A percentile compares a stretch with the other conserved stretches of the same genome.
These are phyloP conservation scores for Aureoboletus auriporus DNA, from an alignment of 768 basidiomycete species.

Conservation along the genomic window DNA sequence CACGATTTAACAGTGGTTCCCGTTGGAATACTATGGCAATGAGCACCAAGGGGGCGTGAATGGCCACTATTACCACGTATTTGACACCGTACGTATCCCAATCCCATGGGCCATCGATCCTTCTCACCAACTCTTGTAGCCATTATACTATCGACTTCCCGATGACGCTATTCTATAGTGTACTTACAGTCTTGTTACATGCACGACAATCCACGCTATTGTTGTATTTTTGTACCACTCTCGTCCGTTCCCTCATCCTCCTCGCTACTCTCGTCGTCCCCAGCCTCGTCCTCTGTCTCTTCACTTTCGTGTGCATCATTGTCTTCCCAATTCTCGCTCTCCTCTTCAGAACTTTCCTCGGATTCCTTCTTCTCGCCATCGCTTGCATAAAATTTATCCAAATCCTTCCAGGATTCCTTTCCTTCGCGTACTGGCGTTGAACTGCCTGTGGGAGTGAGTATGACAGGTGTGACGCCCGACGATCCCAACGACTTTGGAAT, in stretches of 20 bases:
- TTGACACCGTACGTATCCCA: conserved; percentile 52
- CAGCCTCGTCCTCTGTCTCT: conserved; percentile 27
- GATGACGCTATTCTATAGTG: conserved; percentile 37
- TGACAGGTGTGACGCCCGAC: conserved; percentile 39
- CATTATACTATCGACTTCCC: conserved; percentile 52
- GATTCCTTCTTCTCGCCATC: conserved; percentile 32
- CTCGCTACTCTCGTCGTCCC: conserved; percentile 16
- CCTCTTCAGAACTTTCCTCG: conserved; percentile 26
- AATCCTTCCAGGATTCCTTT: conserved; percentile 49
- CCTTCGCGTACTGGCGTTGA: conserved; percentile 45
- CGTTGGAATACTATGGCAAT: conserved; percentile 63
- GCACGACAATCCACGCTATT: conserved; percentile 6
- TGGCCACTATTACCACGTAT: conserved; percentile 77
- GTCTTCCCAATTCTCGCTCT: conserved; percentile 30
- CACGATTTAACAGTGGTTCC: conserved; percentile 59
- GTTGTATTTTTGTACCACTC: conserved; percentile 9
- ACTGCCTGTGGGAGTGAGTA: conserved; percentile 52
- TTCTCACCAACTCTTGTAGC: conserved; percentile 27
- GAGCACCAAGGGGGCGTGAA: conserved; percentile 52
- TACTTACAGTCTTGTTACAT: neutral
- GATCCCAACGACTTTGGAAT: conserved; percentile 27
- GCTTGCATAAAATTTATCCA: conserved; percentile 73
- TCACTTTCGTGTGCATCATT: conserved; percentile 25
- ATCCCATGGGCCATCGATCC: neutral
- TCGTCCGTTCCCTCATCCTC: conserved; percentile 16